A percentile compares a stretch with the other conserved stretches of the same genome.
Evolutionary conservation across 1,284 basidiomycete species (phyloP).

Genomic region (Apiotrichum domesticum): DNA sequence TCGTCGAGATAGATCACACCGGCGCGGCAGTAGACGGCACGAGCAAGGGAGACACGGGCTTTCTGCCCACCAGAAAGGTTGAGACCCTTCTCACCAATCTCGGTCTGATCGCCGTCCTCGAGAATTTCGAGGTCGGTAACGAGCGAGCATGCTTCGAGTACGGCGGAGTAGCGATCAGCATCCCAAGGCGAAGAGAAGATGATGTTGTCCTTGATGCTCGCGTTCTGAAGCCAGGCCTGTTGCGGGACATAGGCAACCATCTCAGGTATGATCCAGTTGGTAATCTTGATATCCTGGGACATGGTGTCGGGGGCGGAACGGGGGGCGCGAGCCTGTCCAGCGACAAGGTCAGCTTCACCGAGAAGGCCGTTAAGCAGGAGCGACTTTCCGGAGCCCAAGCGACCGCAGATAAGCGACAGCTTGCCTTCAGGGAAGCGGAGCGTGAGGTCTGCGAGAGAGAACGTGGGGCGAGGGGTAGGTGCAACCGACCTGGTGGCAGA

Average conservation of each 20-base stretch:
- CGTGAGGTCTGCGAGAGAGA: constrained; percentile 71
- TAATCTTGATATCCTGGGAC: constrained; percentile 46
- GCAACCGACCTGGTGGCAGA: constrained; percentile 49
- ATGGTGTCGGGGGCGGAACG: constrained; percentile 74
- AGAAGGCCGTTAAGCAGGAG: constrained; percentile 72
- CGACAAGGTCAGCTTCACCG: constrained; percentile 79
- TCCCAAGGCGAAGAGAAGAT: constrained; percentile 79
- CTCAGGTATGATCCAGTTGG: constrained; percentile 64
- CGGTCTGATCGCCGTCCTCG: constrained; percentile 86
- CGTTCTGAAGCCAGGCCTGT: constrained; percentile 67
- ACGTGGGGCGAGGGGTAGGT: constrained; percentile 68
- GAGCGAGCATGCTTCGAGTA: constrained; percentile 70
- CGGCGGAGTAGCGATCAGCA: constrained; percentile 67
- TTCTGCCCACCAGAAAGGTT: constrained; percentile 94
- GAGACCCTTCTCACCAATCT: constrained; percentile 54
- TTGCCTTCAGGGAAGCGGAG: constrained; percentile 71
- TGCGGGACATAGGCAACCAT: constrained; percentile 87
- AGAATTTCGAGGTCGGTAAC: constrained; percentile 78
- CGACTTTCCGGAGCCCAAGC: constrained; percentile 66
- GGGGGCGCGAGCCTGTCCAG: constrained; percentile 64
- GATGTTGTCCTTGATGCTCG: constrained; percentile 90
- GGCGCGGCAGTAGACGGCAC: constrained; percentile 89
- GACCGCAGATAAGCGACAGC: constrained; percentile 72
- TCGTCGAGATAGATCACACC: constrained; percentile 82
- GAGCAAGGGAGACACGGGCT: constrained; percentile 78